A percentile compares a stretch with the other conserved stretches of the same genome.
Conservation (phyloP, 176 grass and related monocot species). For the Dendrocalamus sinicus region DNA sequence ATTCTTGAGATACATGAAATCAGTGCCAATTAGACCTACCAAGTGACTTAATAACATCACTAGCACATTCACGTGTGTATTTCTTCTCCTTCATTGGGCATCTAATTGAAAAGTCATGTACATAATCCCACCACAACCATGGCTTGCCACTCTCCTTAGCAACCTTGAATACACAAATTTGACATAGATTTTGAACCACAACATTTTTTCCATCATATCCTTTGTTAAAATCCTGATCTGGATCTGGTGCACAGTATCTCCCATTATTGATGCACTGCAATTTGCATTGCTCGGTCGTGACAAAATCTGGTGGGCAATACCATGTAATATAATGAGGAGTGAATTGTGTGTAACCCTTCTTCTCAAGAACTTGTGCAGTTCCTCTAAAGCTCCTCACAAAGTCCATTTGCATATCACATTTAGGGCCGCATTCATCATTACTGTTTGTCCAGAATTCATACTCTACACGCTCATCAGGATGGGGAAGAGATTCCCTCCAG, state of each 20-base stretch:
- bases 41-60: conserved; percentile 72
- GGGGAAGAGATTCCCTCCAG: conserved; percentile 86
- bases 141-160: conserved; percentile 83
- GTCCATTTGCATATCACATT: conserved; percentile 90
- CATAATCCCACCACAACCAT: conserved; percentile 98
- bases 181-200: conserved; percentile 77
- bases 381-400: conserved; percentile 84
- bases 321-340: conserved; percentile 96
- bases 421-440: conserved; percentile 92
- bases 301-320: conserved; percentile 87
- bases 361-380: conserved; percentile 80
- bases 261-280: conserved; percentile 91
- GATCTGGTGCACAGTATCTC: conserved; percentile 90
- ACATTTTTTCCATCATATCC: conserved; percentile 93
- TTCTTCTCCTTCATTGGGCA: conserved; percentile 95
- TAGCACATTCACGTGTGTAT: conserved; percentile 73
- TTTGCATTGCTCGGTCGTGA: conserved; percentile 80
- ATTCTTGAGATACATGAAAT: background rate
- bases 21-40: conserved; percentile 54
- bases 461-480: conserved; percentile 91
- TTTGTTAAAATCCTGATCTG: conserved; percentile 84
- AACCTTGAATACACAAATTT: conserved; percentile 79
- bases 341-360: conserved; percentile 85
- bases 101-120: conserved; percentile 85
- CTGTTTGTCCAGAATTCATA: conserved; percentile 96